Percentiles rank a stretch among this genome's conserved stretches.
Conservation (phyloP, 768 basidiomycete species). For the Tricholoma bakamatsutake region DNA sequence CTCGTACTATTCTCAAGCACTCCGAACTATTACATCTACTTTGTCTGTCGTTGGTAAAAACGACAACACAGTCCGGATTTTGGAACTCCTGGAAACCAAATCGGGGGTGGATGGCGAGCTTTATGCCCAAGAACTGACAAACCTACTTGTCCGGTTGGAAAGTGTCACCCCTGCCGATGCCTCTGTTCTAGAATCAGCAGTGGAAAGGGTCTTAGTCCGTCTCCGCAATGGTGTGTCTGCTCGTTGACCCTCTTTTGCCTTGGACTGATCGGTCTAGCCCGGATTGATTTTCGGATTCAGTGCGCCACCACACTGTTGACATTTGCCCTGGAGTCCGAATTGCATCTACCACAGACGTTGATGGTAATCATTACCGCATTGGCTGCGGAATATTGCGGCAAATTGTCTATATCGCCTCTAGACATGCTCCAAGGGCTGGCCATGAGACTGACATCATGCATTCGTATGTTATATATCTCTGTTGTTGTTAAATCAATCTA, state of each 20-base stretch:
- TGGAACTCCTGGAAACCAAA: constrained; percentile 50
- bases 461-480: constrained; percentile 30
- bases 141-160: constrained; percentile 35
- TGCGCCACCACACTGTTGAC: constrained; percentile 42
- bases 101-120: constrained; percentile 45
- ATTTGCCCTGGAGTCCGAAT: constrained; percentile 32
- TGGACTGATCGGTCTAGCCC: constrained; percentile 25
- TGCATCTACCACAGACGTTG: constrained; percentile 45
- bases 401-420: constrained; percentile 42
- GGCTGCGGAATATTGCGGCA: constrained; percentile 54
- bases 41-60: constrained; percentile 30
- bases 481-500: neutral
- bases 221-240: constrained; percentile 42
- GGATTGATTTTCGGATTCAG: constrained; percentile 32
- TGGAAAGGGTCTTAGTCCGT: constrained; percentile 49
- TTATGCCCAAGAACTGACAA: constrained; percentile 49
- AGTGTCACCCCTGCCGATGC: constrained; percentile 23
- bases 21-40: constrained; percentile 30
- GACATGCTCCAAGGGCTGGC: constrained; percentile 44
- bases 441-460: constrained; percentile 30
- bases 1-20: constrained; percentile 42
- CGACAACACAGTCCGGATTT: constrained; percentile 39
- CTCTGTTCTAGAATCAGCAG: constrained; percentile 46
- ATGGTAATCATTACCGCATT: constrained; percentile 67
- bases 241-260: neutral